phyloP scores from a whole-genome alignment of 2,329 filamentous ascomycete genomes.

The Fusarium sp. region DNA sequence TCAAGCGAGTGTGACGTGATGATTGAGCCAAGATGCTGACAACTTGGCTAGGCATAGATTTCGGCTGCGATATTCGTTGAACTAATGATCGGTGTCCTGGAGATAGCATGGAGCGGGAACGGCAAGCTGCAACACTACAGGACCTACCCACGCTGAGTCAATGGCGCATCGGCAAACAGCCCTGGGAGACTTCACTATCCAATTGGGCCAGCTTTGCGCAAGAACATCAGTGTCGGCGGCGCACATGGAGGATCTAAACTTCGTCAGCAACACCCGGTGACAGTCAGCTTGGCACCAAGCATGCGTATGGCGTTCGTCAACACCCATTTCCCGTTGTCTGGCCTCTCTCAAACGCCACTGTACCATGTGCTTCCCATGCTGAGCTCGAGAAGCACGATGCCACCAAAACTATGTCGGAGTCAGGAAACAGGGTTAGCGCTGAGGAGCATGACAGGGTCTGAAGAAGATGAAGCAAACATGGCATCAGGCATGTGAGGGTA shows the following conservation, averaged over 20 bases:
- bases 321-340: conserved; percentile 12
- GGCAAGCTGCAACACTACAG: conserved; percentile 8
- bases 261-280: background rate
- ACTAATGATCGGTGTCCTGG: conserved; percentile 24
- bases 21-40: conserved; percentile 26
- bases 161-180: background rate
- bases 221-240: background rate
- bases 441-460: conserved; percentile 16
- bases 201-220: background rate
- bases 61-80: conserved; percentile 25
- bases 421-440: conserved; percentile 4
- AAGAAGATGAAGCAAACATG: conserved; percentile 10
- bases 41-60: conserved; percentile 22
- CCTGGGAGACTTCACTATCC: background rate
- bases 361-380: conserved; percentile 10
- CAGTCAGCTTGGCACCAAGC: background rate
- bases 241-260: conserved; percentile 13
- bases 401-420: conserved; percentile 17
- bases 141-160: background rate
- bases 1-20: conserved; percentile 34
- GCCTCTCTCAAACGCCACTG: conserved; percentile 10
- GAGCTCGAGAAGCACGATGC: conserved; percentile 2
- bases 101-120: conserved; percentile 30
- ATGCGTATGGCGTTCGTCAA: conserved; percentile 29
- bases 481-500: conserved; percentile 6